Conservation (phyloP, 2,329 filamentous ascomycete genomes). For the Aspergillus fructus region DNA sequence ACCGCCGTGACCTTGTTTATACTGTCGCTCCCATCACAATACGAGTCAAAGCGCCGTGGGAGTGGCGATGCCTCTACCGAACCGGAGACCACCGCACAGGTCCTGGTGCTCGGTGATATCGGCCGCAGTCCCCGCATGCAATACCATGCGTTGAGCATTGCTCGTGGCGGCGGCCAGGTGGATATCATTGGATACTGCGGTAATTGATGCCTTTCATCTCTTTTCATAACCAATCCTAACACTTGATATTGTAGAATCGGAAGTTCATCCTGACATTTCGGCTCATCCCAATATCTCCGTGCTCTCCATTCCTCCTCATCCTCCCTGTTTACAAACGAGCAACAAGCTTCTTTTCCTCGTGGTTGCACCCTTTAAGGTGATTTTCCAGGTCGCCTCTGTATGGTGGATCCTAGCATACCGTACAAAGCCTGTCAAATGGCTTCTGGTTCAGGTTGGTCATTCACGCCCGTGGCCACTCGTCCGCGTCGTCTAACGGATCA, state of each 20-base stretch:
- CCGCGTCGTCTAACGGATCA: not conserved
- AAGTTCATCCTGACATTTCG: constrained; percentile 74
- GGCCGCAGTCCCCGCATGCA: constrained; percentile 97
- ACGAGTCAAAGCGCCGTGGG: constrained; percentile 40
- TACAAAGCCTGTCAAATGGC: constrained; percentile 74
- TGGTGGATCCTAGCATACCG: constrained; percentile 71
- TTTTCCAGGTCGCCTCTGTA: constrained; percentile 75
- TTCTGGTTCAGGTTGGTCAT: constrained; percentile 69
- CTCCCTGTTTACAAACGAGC: constrained; percentile 64
- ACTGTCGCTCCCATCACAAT: constrained; percentile 54
- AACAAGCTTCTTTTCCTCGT: constrained; percentile 74
- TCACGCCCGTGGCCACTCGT: not conserved
- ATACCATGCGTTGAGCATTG: constrained; percentile 92
- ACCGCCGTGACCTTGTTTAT: constrained; percentile 52
- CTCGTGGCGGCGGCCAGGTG: constrained; percentile 75
- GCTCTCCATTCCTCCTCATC: constrained; percentile 67
- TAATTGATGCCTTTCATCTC: constrained; percentile 35
- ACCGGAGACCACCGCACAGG: constrained; percentile 61
- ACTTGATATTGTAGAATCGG: constrained; percentile 60
- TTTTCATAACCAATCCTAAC: constrained; percentile 4
- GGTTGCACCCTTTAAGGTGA: constrained; percentile 77
- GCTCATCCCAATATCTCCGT: constrained; percentile 69
- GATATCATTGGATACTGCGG: constrained; percentile 86
- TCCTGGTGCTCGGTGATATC: constrained; percentile 92
- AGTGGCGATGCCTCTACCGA: constrained; percentile 22